These are phyloP conservation scores for Ceratobasidium sp. DNA, from an alignment of 1,284 basidiomycete species.

Conservation along the genomic window DNA sequence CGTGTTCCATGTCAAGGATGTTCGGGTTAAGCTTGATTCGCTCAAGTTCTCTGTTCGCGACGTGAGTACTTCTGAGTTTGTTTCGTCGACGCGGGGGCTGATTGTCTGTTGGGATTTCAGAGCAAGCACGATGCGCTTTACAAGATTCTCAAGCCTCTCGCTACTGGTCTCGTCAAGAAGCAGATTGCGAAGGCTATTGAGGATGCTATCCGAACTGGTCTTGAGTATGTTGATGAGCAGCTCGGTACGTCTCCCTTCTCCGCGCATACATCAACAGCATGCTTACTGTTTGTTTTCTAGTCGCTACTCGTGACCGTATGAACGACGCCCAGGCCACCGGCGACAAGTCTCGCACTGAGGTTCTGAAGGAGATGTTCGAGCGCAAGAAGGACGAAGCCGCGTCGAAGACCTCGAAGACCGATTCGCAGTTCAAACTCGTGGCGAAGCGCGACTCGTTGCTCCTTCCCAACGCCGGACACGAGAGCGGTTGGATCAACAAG, in stretches of 20 bases:
- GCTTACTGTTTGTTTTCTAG: not conserved
- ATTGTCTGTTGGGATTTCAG: slow-evolving; percentile 52
- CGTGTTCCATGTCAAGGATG: slow-evolving; percentile 84
- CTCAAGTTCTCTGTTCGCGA: slow-evolving; percentile 94
- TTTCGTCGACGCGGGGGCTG: not conserved
- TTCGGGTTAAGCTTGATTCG: slow-evolving; percentile 84
- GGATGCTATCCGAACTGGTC: slow-evolving; percentile 80
- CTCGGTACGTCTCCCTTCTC: slow-evolving; percentile 61
- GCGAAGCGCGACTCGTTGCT: slow-evolving; percentile 73
- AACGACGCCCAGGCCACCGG: slow-evolving; percentile 73
- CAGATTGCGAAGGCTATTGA: slow-evolving; percentile 89
- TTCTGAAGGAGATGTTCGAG: slow-evolving; percentile 78
- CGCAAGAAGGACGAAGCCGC: slow-evolving; percentile 67
- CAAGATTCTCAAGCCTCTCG: slow-evolving; percentile 83
- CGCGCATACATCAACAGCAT: not conserved
- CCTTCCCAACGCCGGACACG: slow-evolving; percentile 72
- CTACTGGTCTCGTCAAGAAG: slow-evolving; percentile 87
- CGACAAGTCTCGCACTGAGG: slow-evolving; percentile 67
- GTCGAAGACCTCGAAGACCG: slow-evolving; percentile 47
- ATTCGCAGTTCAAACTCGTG: slow-evolving; percentile 77
- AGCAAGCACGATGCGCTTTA: slow-evolving; percentile 91
- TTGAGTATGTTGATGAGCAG: slow-evolving; percentile 90
- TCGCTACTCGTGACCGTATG: slow-evolving; percentile 78
- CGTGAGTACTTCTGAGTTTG: slow-evolving; percentile 53
- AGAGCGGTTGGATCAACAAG: slow-evolving; percentile 78